Evolutionary conservation across 2,329 filamentous ascomycete species (phyloP), one percentile per base, ranked within the genome.

Genomic region (Cordyceps tenuipes): DNA sequence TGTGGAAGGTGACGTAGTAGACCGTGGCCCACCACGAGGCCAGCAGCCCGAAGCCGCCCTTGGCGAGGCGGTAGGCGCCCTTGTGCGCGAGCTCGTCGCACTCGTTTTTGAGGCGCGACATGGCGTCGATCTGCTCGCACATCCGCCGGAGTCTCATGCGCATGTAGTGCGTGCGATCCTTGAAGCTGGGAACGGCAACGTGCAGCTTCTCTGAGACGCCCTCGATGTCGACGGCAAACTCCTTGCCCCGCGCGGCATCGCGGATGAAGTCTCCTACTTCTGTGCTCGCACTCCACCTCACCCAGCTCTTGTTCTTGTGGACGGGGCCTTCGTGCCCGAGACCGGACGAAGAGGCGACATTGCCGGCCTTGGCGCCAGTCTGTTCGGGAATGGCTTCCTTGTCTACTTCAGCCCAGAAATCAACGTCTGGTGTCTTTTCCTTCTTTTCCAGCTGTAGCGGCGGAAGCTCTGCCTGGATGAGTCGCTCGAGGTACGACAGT

Each of bases 191-290:
- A 10, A 96, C 91, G 0, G 84, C 86, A 7, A 96, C 87, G 17
- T 85, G 82, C 65, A 96, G 87, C 66, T 91, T 84, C 15, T 74
- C 65, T 12, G 71, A 64, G 60, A 77, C 75, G 0, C 90, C 90
- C 69, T 95, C 88, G 60, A 97, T 90, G 57, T 88, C 84, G 48
- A 97, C 85, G 3, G 88, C 85, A 69, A 97, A 96, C 69, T 96
- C 90, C 59, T 89, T 85, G 0, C 89, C 90, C 3, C 90, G 80
- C 0, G 91, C 90, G 0, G 92, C 91, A 69, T 97, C 92, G 9
- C 91, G 85, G 64, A 97, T 94, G 69, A 97, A 97, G 74, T 96
- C 92, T 10, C 92, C 92, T 36, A 97, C 88, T 70, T 97, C 92
- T 1, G 92, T 96, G 34, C 87, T 90, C 47, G 86, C 85, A 49